Conservation (phyloP, 2,329 filamentous ascomycete species). For the Fusarium solani-melongenae region DNA sequence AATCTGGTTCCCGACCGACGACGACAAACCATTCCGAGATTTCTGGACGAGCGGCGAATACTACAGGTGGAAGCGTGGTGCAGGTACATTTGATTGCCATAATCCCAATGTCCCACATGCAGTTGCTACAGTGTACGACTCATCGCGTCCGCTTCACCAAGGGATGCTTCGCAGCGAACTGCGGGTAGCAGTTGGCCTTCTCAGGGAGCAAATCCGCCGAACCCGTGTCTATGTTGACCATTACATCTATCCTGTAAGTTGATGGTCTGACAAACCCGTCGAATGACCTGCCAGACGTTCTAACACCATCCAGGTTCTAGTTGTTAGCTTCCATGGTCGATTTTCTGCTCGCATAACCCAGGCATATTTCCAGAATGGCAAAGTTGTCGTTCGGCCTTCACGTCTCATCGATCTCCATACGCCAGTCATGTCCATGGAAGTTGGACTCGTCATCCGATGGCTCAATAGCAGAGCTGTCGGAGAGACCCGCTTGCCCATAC, state of each 20-base stretch:
- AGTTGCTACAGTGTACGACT: not conserved
- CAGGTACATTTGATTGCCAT: not conserved
- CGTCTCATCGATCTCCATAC: slow-evolving; percentile 21
- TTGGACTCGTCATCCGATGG: slow-evolving; percentile 14
- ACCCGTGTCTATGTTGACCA: not conserved
- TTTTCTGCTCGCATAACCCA: slow-evolving; percentile 25
- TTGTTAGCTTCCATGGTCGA: slow-evolving; percentile 16
- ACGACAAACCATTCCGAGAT: not conserved
- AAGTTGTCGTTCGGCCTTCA: slow-evolving; percentile 11
- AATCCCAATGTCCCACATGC: not conserved
- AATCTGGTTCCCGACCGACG: not conserved
- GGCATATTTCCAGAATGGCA: slow-evolving; percentile 8
- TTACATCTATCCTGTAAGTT: not conserved
- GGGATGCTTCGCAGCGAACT: not conserved
- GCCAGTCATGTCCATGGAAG: not conserved
- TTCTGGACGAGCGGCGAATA: not conserved
- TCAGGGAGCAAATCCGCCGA: not conserved
- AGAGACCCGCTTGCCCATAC: slow-evolving; percentile 10
- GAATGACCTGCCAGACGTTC: not conserved
- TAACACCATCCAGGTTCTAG: slow-evolving; percentile 6
- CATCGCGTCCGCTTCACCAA: not conserved
- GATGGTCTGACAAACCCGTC: not conserved
- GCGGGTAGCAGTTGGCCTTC: not conserved
- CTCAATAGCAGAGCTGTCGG: slow-evolving; percentile 17
- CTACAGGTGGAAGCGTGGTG: not conserved